phyloP scores from a whole-genome alignment of 2,329 filamentous ascomycete species.

The Lecanicillium sp. region DNA sequence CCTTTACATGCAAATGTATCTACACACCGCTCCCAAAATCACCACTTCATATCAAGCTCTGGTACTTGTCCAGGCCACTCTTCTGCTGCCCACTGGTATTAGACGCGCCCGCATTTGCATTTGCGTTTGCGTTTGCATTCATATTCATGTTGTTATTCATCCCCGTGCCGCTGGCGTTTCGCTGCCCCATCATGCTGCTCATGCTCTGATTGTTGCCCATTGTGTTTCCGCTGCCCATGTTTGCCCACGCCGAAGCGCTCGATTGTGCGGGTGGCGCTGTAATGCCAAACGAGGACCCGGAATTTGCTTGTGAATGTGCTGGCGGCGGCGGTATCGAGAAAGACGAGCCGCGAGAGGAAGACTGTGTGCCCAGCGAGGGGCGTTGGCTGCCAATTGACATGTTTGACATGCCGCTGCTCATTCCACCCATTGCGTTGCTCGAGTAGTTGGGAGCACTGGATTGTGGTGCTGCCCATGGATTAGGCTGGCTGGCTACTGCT shows the following conservation, averaged over 20 bases:
- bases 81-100: slow-evolving; percentile 24
- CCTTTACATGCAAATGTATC: background rate
- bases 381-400: slow-evolving; percentile 39
- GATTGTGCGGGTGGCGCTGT: slow-evolving; percentile 32
- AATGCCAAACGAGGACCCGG: slow-evolving; percentile 32
- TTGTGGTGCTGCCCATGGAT: slow-evolving; percentile 39
- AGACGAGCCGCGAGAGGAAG: slow-evolving; percentile 30
- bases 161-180: slow-evolving; percentile 11
- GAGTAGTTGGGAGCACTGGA: slow-evolving; percentile 22
- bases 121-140: slow-evolving; percentile 15
- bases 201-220: background rate
- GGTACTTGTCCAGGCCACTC: slow-evolving; percentile 58
- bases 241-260: slow-evolving; percentile 9
- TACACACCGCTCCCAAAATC: background rate
- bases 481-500: slow-evolving; percentile 28
- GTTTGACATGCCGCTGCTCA: slow-evolving; percentile 29
- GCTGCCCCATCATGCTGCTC: slow-evolving; percentile 12
- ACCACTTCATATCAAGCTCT: slow-evolving; percentile 49
- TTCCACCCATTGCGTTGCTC: slow-evolving; percentile 18
- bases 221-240: slow-evolving; percentile 11
- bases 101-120: slow-evolving; percentile 19
- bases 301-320: slow-evolving; percentile 14
- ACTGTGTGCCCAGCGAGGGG: slow-evolving; percentile 20
- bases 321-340: slow-evolving; percentile 53
- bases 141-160: slow-evolving; percentile 17